Evolutionary conservation across 2,329 filamentous ascomycete species (phyloP).

Genomic region (Hysterium pulicare): DNA sequence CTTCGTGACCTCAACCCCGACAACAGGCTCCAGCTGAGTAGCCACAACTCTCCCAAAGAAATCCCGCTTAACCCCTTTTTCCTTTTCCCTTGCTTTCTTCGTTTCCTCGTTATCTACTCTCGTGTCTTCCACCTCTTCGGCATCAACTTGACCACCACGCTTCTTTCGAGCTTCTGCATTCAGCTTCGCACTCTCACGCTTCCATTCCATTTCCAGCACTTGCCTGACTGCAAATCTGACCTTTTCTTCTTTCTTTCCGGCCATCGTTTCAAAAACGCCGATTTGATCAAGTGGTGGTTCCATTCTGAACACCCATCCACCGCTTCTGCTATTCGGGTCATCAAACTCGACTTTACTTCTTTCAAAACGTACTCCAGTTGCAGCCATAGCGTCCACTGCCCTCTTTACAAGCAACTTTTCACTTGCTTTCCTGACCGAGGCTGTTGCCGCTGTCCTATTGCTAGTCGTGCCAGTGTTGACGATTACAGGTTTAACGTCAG

Average conservation of each 20-base stretch:
- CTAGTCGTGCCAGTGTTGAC: constrained; percentile 57
- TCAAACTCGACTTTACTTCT: constrained; percentile 74
- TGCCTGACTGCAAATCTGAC: constrained; percentile 91
- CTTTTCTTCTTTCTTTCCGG: constrained; percentile 59
- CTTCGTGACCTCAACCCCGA: constrained; percentile 40
- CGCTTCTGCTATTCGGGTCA: constrained; percentile 43
- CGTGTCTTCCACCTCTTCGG: constrained; percentile 14
- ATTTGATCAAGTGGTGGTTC: constrained; percentile 86
- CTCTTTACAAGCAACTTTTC: constrained; percentile 79
- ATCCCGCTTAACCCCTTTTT: constrained; percentile 62
- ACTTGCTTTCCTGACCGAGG: constrained; percentile 81
- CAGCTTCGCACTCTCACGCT: constrained; percentile 65
- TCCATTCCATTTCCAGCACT: constrained; percentile 86
- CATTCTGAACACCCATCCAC: constrained; percentile 86
- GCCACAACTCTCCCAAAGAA: constrained; percentile 78
- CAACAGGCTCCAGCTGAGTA: constrained; percentile 40
- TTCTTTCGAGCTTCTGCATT: constrained; percentile 64
- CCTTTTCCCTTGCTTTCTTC: constrained; percentile 17
- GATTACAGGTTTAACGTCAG: constrained; percentile 86
- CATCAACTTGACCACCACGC: constrained; percentile 34
- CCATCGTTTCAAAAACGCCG: constrained; percentile 68
- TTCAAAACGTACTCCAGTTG: constrained; percentile 77
- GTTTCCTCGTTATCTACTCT: constrained; percentile 9
- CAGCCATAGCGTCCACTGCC: constrained; percentile 78
- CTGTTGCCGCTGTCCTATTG: constrained; percentile 53